Percentiles rank a stretch among this genome's conserved stretches.
phyloP scores from a whole-genome alignment of 1,284 basidiomycete species.

The Inonotus hispidus region DNA sequence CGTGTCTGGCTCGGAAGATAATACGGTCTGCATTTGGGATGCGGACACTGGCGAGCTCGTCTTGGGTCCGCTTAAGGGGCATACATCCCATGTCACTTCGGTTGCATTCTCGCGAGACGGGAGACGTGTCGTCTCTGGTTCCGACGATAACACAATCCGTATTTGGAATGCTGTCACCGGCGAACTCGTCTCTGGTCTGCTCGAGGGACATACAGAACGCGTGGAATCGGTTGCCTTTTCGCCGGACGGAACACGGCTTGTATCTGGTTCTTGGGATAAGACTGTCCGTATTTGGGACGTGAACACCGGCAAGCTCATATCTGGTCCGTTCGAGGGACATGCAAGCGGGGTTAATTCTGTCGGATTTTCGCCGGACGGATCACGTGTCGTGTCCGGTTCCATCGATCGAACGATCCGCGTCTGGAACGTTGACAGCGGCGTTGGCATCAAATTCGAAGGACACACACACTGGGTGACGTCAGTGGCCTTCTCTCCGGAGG shows the following conservation, averaged over 20 bases:
- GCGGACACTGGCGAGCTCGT: not conserved
- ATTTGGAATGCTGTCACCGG: too few relatives aligned
- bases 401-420: not conserved
- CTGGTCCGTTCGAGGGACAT: not conserved
- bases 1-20: not conserved
- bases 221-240: too few relatives aligned
- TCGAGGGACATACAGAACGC: too few relatives aligned
- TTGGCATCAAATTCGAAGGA: too few relatives aligned
- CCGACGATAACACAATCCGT: too few relatives aligned
- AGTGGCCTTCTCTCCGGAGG: not conserved
- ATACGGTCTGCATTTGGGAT: not conserved
- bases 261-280: slow-evolving; percentile 17
- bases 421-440: not conserved
- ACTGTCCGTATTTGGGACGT: slow-evolving; percentile 2
- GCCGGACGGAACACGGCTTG: slow-evolving; percentile 2
- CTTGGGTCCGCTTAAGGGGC: not conserved
- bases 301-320: too few relatives aligned
- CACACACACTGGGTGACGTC: not conserved
- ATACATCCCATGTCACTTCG: not conserved
- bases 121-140: not conserved
- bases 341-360: not conserved
- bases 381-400: not conserved
- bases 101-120: slow-evolving; percentile 17
- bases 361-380: not conserved
- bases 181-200: too few relatives aligned